These are phyloP conservation scores for Emergomyces pasteurianus DNA, from an alignment of 2,329 filamentous ascomycete genomes.

Conservation along the genomic window DNA sequence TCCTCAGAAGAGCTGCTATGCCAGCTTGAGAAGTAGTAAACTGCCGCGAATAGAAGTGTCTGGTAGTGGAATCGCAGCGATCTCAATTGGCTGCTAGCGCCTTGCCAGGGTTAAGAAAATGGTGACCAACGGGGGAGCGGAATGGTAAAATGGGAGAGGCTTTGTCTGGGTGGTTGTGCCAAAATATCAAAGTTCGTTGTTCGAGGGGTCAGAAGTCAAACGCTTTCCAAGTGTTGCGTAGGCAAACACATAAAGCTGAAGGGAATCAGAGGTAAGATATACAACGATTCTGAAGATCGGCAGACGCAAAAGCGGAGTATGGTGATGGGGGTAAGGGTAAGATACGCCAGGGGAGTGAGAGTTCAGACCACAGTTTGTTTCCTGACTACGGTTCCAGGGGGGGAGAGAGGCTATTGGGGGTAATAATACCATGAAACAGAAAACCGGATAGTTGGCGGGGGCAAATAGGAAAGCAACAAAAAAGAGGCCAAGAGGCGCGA, in stretches of 20 bases:
- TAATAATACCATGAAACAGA: background rate
- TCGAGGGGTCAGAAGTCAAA: background rate
- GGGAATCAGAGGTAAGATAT: constrained; percentile 1
- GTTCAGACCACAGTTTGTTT: constrained; percentile 2
- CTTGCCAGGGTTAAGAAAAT: too few relatives aligned
- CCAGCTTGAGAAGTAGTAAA: background rate
- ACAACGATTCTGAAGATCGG: background rate
- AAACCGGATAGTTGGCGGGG: background rate
- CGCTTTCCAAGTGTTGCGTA: background rate
- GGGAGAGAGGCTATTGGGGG: background rate
- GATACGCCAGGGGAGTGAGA: background rate
- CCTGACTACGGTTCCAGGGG: background rate
- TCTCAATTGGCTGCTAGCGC: background rate
- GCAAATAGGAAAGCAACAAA: background rate
- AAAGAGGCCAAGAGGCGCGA: background rate
- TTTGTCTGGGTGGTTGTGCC: background rate
- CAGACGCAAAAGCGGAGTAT: background rate
- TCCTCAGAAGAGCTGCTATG: background rate
- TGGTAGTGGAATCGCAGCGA: background rate
- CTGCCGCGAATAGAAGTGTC: background rate
- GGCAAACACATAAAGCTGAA: background rate
- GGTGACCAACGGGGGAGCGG: background rate
- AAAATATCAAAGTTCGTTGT: background rate
- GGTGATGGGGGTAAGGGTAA: background rate
- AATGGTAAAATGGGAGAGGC: background rate